Base-by-base conservation (phyloP, 805 yeast species). In the Starmera amethionina region DNA sequence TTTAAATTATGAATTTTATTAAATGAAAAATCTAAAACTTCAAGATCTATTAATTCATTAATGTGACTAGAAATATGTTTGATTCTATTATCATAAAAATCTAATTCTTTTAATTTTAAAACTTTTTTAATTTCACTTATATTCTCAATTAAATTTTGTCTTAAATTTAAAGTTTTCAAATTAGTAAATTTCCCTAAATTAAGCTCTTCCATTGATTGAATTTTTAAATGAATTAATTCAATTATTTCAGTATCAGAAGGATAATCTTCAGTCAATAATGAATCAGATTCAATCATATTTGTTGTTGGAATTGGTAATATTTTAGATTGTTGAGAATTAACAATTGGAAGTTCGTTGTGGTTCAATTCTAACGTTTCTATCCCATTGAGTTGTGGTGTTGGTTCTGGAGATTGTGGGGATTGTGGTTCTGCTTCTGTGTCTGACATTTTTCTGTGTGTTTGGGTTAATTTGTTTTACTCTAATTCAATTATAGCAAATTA, bases 61-160 rank as follows among this genome's bases (percentile, higher is more conserved):
- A 87, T 56, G 51, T 77, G 80, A 36, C 79, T 77, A 5, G 89
- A 79, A 39, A 93, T 86, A 55, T 88, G 96, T 47, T 80, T 78
- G 51, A 93, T 82, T 50, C 95, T 67, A 61, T 93, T 93, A 61
- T 93, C 98, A 57, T 93, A 93, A 29, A 89, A 68, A 59, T 93
- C 98, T 43, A 93, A 63, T 44, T 87, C 93, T 47, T 75, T 83
- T 49, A 93, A 51, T 32, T 62, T 67, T 14, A 76, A 75, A 9
- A 82, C 53, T 11, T 63, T 64, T 42, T 88, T 88, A 15, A 90
- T 64, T 9, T 78, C 88, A 35, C 77, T 72, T 32, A 89, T 69
- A n/a, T 82, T 73, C 27, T 82, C 79, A 32, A 93, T 66, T 47
- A 87, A 64, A 59, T 93, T 93, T 54, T 88, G 95, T 55, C 98